These are phyloP conservation scores for Cordyceps sp. DNA, from an alignment of 2,329 filamentous ascomycete species.

Conservation along the genomic window DNA sequence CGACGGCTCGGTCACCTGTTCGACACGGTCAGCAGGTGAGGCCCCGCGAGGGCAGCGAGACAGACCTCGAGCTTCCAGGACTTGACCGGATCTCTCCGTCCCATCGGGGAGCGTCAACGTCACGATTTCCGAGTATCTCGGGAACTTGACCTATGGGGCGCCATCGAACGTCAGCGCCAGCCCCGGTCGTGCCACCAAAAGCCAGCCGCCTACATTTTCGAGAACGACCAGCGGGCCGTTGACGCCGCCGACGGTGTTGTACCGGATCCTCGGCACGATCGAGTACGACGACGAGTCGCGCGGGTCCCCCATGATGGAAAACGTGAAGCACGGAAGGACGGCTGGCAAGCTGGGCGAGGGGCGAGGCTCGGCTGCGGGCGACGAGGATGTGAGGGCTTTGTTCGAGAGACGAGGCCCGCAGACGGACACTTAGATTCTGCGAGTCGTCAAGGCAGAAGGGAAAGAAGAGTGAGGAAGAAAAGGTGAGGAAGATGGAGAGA, in stretches of 20 bases:
- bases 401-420: too few species aligned
- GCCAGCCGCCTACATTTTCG: slow-evolving; percentile 52
- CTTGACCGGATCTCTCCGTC: slow-evolving; percentile 82
- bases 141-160: slow-evolving; percentile 72
- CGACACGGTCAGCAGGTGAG: slow-evolving; percentile 1
- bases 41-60: neutral
- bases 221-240: slow-evolving; percentile 96
- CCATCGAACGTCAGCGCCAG: slow-evolving; percentile 10
- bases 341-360: neutral
- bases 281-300: slow-evolving; percentile 44
- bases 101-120: slow-evolving; percentile 91
- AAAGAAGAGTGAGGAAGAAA: slow-evolving; percentile 2
- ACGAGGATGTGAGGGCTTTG: neutral
- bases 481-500: slow-evolving; percentile 5
- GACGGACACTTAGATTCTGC: too few species aligned
- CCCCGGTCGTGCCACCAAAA: too few species aligned
- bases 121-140: slow-evolving; percentile 95
- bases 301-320: slow-evolving; percentile 32
- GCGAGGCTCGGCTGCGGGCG: slow-evolving; percentile 4
- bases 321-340: slow-evolving; percentile 2
- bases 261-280: slow-evolving; percentile 52
- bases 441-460: too few species aligned
- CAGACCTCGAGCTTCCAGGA: slow-evolving; percentile 89
- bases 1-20: slow-evolving; percentile 77
- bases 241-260: slow-evolving; percentile 97